Percentiles rank a stretch among this genome's conserved stretches.
phyloP scores from a whole-genome alignment of 2,329 filamentous ascomycete genomes.

The Allantophomopsis cytisporea region DNA sequence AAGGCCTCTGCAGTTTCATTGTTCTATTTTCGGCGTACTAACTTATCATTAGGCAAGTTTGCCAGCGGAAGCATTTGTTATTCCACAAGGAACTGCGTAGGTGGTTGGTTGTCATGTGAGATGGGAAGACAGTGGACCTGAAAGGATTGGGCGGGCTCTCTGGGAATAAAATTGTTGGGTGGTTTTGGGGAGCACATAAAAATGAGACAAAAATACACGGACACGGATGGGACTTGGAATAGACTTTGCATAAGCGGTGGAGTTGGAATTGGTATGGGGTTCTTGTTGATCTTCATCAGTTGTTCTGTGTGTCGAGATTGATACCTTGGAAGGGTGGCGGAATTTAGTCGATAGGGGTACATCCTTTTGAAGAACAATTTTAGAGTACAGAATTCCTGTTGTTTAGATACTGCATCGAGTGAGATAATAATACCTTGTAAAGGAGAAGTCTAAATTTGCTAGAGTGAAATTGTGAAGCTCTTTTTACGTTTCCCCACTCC shows the following conservation, averaged over 20 bases:
- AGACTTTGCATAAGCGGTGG: too few relatives aligned
- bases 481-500: too few relatives aligned
- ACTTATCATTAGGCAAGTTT: not conserved
- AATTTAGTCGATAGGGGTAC: not conserved
- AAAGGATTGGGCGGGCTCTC: not conserved
- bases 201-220: not conserved
- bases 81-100: not conserved
- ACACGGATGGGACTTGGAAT: not conserved
- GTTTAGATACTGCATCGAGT: not conserved
- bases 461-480: too few relatives aligned
- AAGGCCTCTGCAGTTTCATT: constrained; percentile 5
- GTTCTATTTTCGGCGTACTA: not conserved
- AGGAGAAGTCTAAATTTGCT: not conserved
- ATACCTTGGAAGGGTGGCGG: not conserved
- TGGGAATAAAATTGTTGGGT: too few relatives aligned
- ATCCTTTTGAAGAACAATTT: too few relatives aligned
- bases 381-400: not conserved
- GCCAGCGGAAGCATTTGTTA: not conserved
- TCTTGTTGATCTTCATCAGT: not conserved
- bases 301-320: not conserved
- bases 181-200: not conserved
- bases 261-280: not conserved
- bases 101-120: not conserved
- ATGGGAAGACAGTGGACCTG: not conserved
- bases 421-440: not conserved